Evolutionary conservation across 345 rosid species (phyloP).

Genomic region (Ceriops decandra): DNA sequence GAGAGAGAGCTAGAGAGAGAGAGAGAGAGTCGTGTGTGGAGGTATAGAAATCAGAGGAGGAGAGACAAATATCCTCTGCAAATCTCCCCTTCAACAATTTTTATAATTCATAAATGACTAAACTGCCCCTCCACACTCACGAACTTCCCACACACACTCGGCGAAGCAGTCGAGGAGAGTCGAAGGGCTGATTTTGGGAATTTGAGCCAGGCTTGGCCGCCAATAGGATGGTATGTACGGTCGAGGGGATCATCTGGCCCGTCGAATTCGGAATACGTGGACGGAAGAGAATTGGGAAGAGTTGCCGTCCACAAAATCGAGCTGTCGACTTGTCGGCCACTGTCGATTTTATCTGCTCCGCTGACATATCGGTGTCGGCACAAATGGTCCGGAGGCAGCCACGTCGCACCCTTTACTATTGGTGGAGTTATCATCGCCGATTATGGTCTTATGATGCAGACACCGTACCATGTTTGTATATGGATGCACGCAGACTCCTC

Average conservation of each 20-base stretch:
- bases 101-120: slow-evolving; percentile 7
- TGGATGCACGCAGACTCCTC: no score
- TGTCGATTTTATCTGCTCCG: slow-evolving; percentile 43
- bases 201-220: not conserved
- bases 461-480: no score
- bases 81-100: slow-evolving; percentile 18
- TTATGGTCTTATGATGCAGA: no score
- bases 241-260: slow-evolving; percentile 24
- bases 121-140: not conserved
- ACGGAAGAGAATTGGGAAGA: slow-evolving; percentile 18
- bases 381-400: slow-evolving; percentile 38
- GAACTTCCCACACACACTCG: not conserved
- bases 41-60: not conserved
- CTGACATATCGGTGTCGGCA: slow-evolving; percentile 21
- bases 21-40: not conserved
- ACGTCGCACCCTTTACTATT: slow-evolving; percentile 28
- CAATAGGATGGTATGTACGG: slow-evolving; percentile 7
- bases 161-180: no score
- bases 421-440: slow-evolving; percentile 18
- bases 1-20: not conserved
- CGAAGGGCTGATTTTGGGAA: no score
- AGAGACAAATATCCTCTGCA: slow-evolving; percentile 35
- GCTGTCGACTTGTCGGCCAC: slow-evolving; percentile 84
- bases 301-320: slow-evolving; percentile 52
- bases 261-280: slow-evolving; percentile 46